phyloP scores from a whole-genome alignment of 345 rosid genomes.

The Salix brachista region DNA sequence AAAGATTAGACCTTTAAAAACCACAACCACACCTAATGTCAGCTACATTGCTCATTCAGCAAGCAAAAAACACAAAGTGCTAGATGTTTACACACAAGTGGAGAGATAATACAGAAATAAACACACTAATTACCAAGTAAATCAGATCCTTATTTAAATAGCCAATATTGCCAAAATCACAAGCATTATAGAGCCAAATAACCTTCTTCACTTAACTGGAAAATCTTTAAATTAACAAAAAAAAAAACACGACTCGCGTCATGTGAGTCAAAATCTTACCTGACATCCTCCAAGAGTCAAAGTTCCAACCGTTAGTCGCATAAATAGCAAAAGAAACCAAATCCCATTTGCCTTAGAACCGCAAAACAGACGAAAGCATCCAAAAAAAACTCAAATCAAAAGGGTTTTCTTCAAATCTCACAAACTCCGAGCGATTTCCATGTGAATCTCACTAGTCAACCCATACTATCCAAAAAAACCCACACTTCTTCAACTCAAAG shows the following conservation, averaged over 20 bases:
- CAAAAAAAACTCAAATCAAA: slow-evolving; percentile 14
- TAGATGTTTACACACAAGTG: not conserved
- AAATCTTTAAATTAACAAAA: not conserved
- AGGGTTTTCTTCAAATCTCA: slow-evolving; percentile 23
- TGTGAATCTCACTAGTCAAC: slow-evolving; percentile 16
- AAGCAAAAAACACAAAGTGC: not conserved
- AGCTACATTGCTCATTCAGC: slow-evolving; percentile 27
- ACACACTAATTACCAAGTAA: not conserved
- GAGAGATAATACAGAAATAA: not conserved
- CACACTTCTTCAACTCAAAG: slow-evolving; percentile 16
- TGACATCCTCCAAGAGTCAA: slow-evolving; percentile 18
- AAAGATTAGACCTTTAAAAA: not conserved
- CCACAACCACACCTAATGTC: slow-evolving; percentile 7
- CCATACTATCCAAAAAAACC: not conserved
- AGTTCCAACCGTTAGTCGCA: slow-evolving; percentile 1
- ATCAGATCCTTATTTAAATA: not conserved
- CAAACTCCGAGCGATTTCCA: slow-evolving; percentile 9
- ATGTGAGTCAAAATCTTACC: slow-evolving; percentile 19
- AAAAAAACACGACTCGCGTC: not conserved
- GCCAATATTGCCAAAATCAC: not conserved
- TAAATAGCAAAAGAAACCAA: slow-evolving; percentile 14
- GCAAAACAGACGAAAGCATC: slow-evolving; percentile 10
- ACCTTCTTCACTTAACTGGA: not conserved
- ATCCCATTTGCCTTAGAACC: slow-evolving; percentile 9
- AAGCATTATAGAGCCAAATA: not conserved